phyloP scores from a whole-genome alignment of 768 basidiomycete genomes.

The Brasilioporus rufonigricans region DNA sequence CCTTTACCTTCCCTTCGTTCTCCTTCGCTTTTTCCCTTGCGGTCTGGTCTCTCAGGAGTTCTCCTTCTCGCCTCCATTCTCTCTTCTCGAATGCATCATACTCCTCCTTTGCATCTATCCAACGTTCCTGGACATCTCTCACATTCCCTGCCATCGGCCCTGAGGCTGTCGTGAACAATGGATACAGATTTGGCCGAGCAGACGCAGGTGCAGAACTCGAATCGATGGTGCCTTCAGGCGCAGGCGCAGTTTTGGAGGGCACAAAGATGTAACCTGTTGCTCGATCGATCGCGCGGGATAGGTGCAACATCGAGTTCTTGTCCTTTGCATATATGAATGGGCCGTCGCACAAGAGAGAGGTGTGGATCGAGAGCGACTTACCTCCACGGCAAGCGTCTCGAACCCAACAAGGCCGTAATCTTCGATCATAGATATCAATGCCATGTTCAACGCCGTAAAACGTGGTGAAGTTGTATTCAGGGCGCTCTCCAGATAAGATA shows the following conservation, averaged over 20 bases:
- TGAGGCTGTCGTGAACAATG: constrained; percentile 65
- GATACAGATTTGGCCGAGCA: constrained; percentile 59
- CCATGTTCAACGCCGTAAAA: constrained; percentile 80
- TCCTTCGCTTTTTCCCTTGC: constrained; percentile 14
- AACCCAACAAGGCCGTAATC: constrained; percentile 93
- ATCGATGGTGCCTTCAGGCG: constrained; percentile 33
- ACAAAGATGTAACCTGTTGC: constrained; percentile 91
- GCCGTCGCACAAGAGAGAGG: not conserved
- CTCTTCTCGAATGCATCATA: constrained; percentile 80
- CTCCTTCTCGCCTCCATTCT: constrained; percentile 77
- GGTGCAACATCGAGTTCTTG: constrained; percentile 90
- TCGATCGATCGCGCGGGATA: constrained; percentile 81
- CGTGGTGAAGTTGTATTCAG: constrained; percentile 65
- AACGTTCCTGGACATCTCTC: constrained; percentile 86
- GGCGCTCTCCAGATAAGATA: constrained; percentile 79
- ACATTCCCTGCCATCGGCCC: constrained; percentile 54
- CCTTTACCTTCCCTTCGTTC: not conserved
- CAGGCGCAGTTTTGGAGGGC: constrained; percentile 43
- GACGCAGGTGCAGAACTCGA: constrained; percentile 35
- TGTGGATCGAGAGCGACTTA: constrained; percentile 29
- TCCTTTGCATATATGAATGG: constrained; percentile 50
- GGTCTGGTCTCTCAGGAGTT: constrained; percentile 32
- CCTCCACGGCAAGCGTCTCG: constrained; percentile 96
- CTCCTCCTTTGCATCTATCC: constrained; percentile 81
- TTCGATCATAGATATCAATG: constrained; percentile 89